phyloP scores from a whole-genome alignment of 768 basidiomycete genomes.

The Plicaturopsis crispa region DNA sequence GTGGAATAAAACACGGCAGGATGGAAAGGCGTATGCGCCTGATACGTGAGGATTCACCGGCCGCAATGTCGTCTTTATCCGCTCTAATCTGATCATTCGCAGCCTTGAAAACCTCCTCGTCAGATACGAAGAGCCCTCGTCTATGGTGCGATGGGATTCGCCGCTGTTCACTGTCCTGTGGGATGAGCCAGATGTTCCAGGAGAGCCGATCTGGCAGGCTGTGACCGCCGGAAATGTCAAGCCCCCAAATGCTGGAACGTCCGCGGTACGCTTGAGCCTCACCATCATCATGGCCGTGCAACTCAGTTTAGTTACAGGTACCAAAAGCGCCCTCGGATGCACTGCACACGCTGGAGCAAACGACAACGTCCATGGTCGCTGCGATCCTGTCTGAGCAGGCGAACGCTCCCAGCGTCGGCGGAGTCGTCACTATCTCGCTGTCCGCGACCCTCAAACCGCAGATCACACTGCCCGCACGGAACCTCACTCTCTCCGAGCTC shows the following conservation, averaged over 20 bases:
- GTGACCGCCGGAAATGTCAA: conserved; percentile 75
- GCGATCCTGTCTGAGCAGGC: conserved; percentile 61
- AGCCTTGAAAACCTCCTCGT: conserved; percentile 84
- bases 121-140: conserved; percentile 93
- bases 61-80: conserved; percentile 5
- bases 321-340: conserved; percentile 85
- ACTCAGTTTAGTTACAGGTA: conserved; percentile 35
- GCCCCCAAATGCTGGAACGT: conserved; percentile 82
- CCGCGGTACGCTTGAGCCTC: conserved; percentile 41
- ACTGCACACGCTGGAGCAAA: conserved; percentile 77
- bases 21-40: conserved; percentile 44
- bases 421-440: conserved; percentile 38
- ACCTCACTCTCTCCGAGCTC: conserved; percentile 77
- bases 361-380: conserved; percentile 62
- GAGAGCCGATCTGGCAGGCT: conserved; percentile 71
- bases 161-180: conserved; percentile 84
- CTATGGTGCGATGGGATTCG: conserved; percentile 98
- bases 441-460: conserved; percentile 33
- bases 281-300: not conserved
- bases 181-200: conserved; percentile 60
- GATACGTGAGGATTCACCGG: conserved; percentile 56
- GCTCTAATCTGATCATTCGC: conserved; percentile 1
- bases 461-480: conserved; percentile 60
- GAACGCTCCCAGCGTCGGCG: conserved; percentile 42
- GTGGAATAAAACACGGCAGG: conserved; percentile 58